Evolutionary conservation across 345 rosid species (phyloP).

Genomic region (Citrus inodora): DNA sequence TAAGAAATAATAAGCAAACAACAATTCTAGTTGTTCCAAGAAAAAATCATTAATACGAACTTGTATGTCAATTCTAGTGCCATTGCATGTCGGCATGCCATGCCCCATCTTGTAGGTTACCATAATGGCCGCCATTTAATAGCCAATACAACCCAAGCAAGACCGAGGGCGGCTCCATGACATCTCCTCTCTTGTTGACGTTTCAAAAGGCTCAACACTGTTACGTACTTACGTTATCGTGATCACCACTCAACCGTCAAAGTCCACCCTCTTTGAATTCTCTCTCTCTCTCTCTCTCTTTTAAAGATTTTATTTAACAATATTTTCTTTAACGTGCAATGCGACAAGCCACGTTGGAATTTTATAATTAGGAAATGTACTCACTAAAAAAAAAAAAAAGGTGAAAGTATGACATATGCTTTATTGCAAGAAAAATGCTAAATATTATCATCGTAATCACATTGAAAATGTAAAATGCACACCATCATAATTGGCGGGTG

Average conservation of each 20-base stretch:
- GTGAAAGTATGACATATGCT: too few species aligned
- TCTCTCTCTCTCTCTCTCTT: background rate
- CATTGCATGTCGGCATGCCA: background rate
- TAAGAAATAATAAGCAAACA: too few species aligned
- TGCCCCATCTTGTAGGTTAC: background rate
- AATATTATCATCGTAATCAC: too few species aligned
- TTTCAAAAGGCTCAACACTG: too few species aligned
- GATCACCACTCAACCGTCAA: background rate
- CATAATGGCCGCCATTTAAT: background rate
- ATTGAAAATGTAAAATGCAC: too few species aligned
- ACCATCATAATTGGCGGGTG: too few species aligned
- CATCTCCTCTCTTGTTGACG: background rate
- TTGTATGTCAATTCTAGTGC: background rate
- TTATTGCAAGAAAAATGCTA: too few species aligned
- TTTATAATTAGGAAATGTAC: background rate
- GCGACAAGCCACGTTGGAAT: background rate
- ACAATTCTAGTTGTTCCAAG: too few species aligned
- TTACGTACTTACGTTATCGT: too few species aligned
- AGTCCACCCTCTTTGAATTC: background rate
- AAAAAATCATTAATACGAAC: too few species aligned
- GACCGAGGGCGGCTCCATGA: background rate
- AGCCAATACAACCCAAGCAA: too few species aligned
- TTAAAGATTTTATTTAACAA: too few species aligned
- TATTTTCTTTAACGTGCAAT: background rate
- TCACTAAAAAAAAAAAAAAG: background rate